These are phyloP conservation scores for Pythium biforme DNA, from an alignment of 352 stramenopile genomes.

Conservation along the genomic window DNA sequence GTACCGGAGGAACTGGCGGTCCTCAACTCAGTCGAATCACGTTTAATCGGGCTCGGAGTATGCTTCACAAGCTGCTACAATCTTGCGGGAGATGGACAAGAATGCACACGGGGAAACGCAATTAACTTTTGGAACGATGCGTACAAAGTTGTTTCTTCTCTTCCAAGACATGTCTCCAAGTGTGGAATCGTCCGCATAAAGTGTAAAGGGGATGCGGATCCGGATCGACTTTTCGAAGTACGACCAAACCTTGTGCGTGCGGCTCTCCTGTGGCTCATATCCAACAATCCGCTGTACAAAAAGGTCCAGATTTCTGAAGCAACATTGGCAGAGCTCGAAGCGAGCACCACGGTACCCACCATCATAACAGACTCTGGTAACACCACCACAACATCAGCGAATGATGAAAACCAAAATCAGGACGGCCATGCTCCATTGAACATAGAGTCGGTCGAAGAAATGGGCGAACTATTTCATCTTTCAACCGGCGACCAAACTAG, in stretches of 20 bases:
- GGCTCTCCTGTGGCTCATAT: conserved; percentile 5
- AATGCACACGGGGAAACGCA: conserved; percentile 6
- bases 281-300: conserved; percentile 10
- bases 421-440: no score
- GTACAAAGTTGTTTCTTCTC: background rate
- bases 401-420: no score
- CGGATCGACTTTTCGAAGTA: background rate
- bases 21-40: conserved; percentile 6
- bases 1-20: background rate
- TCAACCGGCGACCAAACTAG: background rate
- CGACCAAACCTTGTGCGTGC: conserved; percentile 5
- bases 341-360: background rate
- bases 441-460: background rate
- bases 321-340: background rate
- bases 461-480: background rate
- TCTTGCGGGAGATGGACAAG: conserved; percentile 3
- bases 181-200: conserved; percentile 7
- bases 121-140: conserved; percentile 21
- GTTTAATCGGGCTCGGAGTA: conserved; percentile 6
- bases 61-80: conserved; percentile 19
- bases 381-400: no score
- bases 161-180: conserved; percentile 4
- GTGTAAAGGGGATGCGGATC: background rate
- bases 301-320: conserved; percentile 1
- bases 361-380: no score